These are phyloP conservation scores for Aspergillus sojae DNA, from an alignment of 2,329 filamentous ascomycete genomes.

Conservation along the genomic window DNA sequence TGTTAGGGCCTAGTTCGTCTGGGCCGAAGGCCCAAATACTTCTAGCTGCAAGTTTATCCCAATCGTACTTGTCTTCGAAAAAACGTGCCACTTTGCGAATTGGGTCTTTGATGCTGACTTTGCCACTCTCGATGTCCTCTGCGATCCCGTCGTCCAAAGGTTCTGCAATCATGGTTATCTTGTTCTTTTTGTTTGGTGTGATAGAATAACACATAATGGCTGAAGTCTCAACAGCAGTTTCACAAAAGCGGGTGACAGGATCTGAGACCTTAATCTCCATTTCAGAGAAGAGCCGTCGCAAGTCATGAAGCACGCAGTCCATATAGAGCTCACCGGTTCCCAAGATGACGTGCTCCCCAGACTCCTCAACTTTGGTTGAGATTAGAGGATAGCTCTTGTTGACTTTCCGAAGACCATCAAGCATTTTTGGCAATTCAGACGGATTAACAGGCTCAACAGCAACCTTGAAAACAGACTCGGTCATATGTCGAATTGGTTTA, in stretches of 20 bases:
- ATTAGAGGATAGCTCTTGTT: constrained; percentile 98
- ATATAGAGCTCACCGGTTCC: constrained; percentile 99
- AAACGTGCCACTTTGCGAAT: constrained; percentile 92
- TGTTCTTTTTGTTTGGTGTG: constrained; percentile 99
- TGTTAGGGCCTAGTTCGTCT: constrained; percentile 91
- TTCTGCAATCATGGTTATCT: constrained; percentile 97
- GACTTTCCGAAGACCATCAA: constrained; percentile 92
- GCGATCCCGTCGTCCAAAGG: constrained; percentile 93
- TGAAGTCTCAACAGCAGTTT: constrained; percentile 95
- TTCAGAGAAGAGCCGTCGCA: constrained; percentile 90
- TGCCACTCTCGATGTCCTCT: constrained; percentile 88
- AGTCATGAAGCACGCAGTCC: constrained; percentile 96
- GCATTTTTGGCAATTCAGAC: constrained; percentile 96
- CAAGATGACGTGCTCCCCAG: constrained; percentile 91
- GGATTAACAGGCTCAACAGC: constrained; percentile 98
- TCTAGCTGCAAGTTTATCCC: constrained; percentile 89
- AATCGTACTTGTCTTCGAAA: constrained; percentile 96
- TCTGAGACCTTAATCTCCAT: constrained; percentile 99
- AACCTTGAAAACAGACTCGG: constrained; percentile 95
- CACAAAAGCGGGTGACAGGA: constrained; percentile 94
- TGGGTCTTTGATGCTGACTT: constrained; percentile 88
- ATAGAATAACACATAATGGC: constrained; percentile 97
- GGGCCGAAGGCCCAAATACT: constrained; percentile 99
- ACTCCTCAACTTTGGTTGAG: constrained; percentile 96
- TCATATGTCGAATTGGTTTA: constrained; percentile 89